Conservation (phyloP, 495 filamentous ascomycete genomes). For the Aspergillus saccharolyticus region DNA sequence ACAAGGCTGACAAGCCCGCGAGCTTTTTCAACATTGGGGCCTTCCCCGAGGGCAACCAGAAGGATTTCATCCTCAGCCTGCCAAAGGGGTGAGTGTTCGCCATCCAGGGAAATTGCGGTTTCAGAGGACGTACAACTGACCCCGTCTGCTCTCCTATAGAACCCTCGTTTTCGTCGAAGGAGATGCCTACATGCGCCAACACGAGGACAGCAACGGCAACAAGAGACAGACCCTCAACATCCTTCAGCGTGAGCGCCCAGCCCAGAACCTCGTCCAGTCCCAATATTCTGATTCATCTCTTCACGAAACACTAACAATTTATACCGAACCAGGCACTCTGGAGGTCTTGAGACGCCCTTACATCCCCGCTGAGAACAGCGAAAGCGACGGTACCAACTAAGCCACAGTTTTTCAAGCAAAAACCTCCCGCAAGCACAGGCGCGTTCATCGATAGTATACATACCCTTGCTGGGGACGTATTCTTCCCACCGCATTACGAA, state of each 20-base stretch:
- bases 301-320: neutral
- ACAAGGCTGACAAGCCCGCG: slow-evolving; percentile 58
- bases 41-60: slow-evolving; percentile 59
- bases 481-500: no score
- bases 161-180: slow-evolving; percentile 70
- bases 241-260: slow-evolving; percentile 21
- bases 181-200: slow-evolving; percentile 57
- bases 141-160: slow-evolving; percentile 30
- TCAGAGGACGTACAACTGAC: neutral
- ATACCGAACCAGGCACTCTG: slow-evolving; percentile 41
- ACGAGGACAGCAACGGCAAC: slow-evolving; percentile 60
- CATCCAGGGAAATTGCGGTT: neutral
- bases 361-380: slow-evolving; percentile 4
- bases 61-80: slow-evolving; percentile 60
- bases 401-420: neutral
- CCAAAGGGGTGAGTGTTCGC: slow-evolving; percentile 68
- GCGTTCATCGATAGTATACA: neutral
- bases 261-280: neutral
- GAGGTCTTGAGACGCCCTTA: slow-evolving; percentile 54
- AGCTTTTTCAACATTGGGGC: slow-evolving; percentile 71
- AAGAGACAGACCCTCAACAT: slow-evolving; percentile 53
- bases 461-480: no score
- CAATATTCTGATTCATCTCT: neutral
- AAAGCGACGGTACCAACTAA: slow-evolving; percentile 11
- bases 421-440: neutral